phyloP scores from a whole-genome alignment of 768 basidiomycete genomes.

The Amanita jacksonii region DNA sequence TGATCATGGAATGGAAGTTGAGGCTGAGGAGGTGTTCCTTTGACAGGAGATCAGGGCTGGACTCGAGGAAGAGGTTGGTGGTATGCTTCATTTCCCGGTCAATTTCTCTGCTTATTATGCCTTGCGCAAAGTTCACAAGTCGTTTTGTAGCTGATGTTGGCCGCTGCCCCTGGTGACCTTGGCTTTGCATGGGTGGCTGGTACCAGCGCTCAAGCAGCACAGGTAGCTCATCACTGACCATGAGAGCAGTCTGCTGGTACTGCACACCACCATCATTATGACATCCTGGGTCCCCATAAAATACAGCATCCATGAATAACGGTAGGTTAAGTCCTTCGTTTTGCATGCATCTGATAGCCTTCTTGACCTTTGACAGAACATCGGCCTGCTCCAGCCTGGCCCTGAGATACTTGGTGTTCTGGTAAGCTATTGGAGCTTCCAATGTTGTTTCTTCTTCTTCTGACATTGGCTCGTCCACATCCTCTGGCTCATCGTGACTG shows the following conservation, averaged over 20 bases:
- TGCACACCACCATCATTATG: constrained; percentile 8
- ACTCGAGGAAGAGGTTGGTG: neutral
- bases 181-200: neutral
- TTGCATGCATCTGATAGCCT: constrained; percentile 11
- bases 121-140: neutral
- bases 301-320: constrained; percentile 22
- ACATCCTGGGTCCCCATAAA: constrained; percentile 21
- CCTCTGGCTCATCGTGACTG: neutral
- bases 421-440: neutral
- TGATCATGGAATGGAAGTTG: too few relatives aligned
- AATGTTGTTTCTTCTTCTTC: neutral
- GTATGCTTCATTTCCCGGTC: neutral
- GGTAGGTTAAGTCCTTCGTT: constrained; percentile 14
- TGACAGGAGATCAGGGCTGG: too few relatives aligned
- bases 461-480: neutral
- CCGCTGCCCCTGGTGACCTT: neutral
- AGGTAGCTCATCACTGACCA: neutral
- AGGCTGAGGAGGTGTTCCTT: too few relatives aligned
- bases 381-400: neutral
- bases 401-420: neutral
- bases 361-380: constrained; percentile 3
- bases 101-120: neutral
- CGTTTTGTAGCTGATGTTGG: neutral
- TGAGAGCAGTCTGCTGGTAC: neutral
- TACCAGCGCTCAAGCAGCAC: neutral